A percentile compares a stretch with the other conserved stretches of the same genome.
Conservation (phyloP, 805 yeast genomes). For the Wickerhamia fluorescens region DNA sequence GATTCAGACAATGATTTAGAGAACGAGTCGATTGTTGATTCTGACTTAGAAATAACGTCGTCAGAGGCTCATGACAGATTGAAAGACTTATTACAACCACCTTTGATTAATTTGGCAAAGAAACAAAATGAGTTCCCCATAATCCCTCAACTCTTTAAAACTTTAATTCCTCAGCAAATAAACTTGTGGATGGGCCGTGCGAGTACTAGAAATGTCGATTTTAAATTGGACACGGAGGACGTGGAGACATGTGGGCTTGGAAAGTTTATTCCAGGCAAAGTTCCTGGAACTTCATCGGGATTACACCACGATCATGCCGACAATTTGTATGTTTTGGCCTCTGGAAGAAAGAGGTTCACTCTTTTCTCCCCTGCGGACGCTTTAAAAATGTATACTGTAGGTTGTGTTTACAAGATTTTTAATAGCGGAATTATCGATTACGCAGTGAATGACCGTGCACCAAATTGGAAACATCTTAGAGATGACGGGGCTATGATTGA, state of each 20-base stretch:
- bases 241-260: conserved; percentile 37
- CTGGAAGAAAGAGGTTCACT: conserved; percentile 62
- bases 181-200: conserved; percentile 66
- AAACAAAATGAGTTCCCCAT: conserved; percentile 28
- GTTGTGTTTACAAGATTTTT: conserved; percentile 45
- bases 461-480: conserved; percentile 54
- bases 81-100: conserved; percentile 52
- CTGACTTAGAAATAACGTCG: conserved; percentile 22
- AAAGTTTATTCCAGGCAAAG: conserved; percentile 44
- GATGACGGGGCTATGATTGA: conserved; percentile 56
- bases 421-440: conserved; percentile 67
- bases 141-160: conserved; percentile 33
- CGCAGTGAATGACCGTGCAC: conserved; percentile 44
- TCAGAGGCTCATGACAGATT: conserved; percentile 32
- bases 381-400: conserved; percentile 53
- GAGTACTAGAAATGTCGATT: conserved; percentile 7
- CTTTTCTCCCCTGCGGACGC: conserved; percentile 61
- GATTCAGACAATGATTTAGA: conserved; percentile 14
- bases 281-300: conserved; percentile 56
- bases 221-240: conserved; percentile 8
- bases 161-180: conserved; percentile 59
- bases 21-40: conserved; percentile 15
- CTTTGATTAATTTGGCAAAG: conserved; percentile 40
- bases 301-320: conserved; percentile 80
- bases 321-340: conserved; percentile 55